These are phyloP conservation scores for Sugiyamaella neomexicana DNA, from an alignment of 1,139 yeast species.

Conservation along the genomic window DNA sequence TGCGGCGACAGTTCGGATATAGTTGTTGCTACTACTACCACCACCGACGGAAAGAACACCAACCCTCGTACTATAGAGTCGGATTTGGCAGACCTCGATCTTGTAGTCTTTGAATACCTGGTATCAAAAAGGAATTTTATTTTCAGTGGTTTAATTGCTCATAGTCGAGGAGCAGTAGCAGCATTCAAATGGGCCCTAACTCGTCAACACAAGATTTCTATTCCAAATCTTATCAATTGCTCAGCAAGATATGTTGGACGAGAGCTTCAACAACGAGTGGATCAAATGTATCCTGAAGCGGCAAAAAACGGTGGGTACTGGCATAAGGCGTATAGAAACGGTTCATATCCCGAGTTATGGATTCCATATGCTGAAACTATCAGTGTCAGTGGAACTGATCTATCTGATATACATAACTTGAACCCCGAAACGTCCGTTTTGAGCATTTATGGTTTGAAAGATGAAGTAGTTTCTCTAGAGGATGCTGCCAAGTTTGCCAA, in stretches of 20 bases:
- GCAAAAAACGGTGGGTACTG: constrained; percentile 44
- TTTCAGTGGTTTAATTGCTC: constrained; percentile 59
- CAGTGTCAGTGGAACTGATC: constrained; percentile 55
- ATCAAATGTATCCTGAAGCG: constrained; percentile 39
- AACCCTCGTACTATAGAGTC: constrained; percentile 51
- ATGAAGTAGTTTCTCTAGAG: constrained; percentile 60
- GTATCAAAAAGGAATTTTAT: constrained; percentile 34
- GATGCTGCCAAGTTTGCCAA: constrained; percentile 65
- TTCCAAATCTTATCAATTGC: constrained; percentile 71
- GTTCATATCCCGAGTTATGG: constrained; percentile 46
- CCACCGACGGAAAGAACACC: constrained; percentile 6
- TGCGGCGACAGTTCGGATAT: constrained; percentile 75
- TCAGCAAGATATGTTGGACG: constrained; percentile 56
- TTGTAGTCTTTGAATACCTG: constrained; percentile 49
- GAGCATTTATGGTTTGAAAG: constrained; percentile 71
- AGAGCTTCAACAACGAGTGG: constrained; percentile 41
- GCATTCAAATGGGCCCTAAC: constrained; percentile 67
- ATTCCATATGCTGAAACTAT: constrained; percentile 55
- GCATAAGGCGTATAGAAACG: constrained; percentile 51
- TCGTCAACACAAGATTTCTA: constrained; percentile 43
- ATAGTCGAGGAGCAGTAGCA: constrained; percentile 81
- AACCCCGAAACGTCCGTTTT: constrained; percentile 52
- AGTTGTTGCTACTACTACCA: constrained; percentile 33
- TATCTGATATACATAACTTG: constrained; percentile 47
- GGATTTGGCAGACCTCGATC: constrained; percentile 68